phyloP scores from a whole-genome alignment of 176 grass and related monocot species.

The Carex pumila region DNA sequence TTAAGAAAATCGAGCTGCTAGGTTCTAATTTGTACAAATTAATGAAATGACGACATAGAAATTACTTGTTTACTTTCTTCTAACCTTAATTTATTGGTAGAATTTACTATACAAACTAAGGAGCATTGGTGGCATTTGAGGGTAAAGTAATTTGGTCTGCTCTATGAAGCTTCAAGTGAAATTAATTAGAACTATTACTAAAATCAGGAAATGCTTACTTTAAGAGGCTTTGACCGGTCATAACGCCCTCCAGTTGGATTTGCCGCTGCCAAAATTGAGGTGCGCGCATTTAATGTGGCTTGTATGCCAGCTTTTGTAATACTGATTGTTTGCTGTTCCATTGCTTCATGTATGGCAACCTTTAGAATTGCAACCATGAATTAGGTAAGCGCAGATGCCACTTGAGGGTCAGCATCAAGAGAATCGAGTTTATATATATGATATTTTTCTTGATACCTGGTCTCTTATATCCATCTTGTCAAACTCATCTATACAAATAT shows the following conservation, averaged over 20 bases:
- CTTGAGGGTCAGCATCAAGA: conserved; percentile 11
- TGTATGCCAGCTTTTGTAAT: conserved; percentile 99
- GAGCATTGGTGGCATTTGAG: conserved; percentile 19
- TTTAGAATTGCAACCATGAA: conserved; percentile 27
- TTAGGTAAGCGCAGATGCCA: neutral
- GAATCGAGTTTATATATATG: conserved; percentile 10
- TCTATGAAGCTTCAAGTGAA: neutral
- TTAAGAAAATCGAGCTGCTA: neutral
- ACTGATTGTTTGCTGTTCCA: conserved; percentile 99
- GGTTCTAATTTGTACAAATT: neutral
- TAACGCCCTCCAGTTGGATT: conserved; percentile 94
- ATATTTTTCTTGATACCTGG: conserved; percentile 40
- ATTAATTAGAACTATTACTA: neutral
- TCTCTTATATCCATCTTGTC: conserved; percentile 99
- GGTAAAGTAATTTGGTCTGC: neutral
- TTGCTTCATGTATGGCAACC: conserved; percentile 99
- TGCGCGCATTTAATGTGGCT: conserved; percentile 89
- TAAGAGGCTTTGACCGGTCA: conserved; percentile 93
- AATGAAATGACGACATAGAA: neutral
- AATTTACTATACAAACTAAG: conserved; percentile 1
- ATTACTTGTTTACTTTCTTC: neutral
- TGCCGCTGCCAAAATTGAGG: conserved; percentile 97
- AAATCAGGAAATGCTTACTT: conserved; percentile 31
- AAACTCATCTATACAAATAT: conserved; percentile 98
- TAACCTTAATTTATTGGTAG: neutral